Evolutionary conservation across 371 early-diverging fungal genomes (phyloP).

Genomic region (Nematocida ausubeli): DNA sequence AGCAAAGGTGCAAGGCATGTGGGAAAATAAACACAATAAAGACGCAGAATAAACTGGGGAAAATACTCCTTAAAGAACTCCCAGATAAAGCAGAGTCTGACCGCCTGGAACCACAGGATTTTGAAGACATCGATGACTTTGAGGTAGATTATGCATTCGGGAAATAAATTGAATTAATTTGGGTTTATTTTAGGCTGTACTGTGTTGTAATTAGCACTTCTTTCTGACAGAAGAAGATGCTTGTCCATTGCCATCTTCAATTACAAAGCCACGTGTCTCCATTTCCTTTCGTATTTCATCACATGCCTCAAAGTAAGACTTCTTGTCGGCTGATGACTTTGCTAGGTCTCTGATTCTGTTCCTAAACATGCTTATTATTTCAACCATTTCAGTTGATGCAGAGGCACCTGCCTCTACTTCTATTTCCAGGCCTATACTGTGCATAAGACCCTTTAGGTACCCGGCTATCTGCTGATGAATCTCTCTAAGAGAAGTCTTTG

Average conservation of each 20-base stretch:
- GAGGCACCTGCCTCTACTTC: not conserved
- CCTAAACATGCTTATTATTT: conserved; percentile 58
- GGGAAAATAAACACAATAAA: conserved; percentile 53
- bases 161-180: conserved; percentile 19
- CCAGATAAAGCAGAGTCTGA: conserved; percentile 14
- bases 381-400: not conserved
- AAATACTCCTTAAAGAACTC: conserved; percentile 59
- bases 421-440: conserved; percentile 40
- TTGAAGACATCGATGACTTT: conserved; percentile 25
- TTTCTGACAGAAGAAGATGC: conserved; percentile 43
- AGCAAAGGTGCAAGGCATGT: conserved; percentile 65
- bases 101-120: conserved; percentile 18
- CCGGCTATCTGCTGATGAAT: conserved; percentile 33
- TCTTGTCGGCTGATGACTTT: conserved; percentile 36
- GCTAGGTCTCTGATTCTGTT: conserved; percentile 57
- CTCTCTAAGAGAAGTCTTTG: not conserved
- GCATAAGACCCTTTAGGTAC: conserved; percentile 38
- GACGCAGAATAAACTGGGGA: conserved; percentile 57
- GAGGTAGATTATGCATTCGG: conserved; percentile 40
- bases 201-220: conserved; percentile 7
- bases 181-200: not conserved
- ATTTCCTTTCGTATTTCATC: conserved; percentile 63
- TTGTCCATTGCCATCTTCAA: conserved; percentile 61
- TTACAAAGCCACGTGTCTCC: conserved; percentile 58
- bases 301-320: conserved; percentile 57